A percentile compares a stretch with the other conserved stretches of the same genome.
phyloP scores from a whole-genome alignment of 768 basidiomycete species.

The Boletus rex-veris region DNA sequence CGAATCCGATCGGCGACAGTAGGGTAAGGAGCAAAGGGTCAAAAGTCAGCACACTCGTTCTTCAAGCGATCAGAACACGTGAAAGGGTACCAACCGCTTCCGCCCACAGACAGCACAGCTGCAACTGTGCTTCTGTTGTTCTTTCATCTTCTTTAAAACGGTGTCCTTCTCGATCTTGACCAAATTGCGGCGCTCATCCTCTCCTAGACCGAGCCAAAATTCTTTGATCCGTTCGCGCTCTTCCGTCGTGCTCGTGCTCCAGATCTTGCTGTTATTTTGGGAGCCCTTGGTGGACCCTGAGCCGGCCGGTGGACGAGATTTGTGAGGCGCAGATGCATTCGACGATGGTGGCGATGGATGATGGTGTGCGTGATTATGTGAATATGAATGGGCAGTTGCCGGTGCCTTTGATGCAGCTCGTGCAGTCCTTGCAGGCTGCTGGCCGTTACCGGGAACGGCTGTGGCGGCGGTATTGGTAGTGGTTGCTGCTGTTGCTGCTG shows the following conservation, averaged over 20 bases:
- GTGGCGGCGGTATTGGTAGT: conserved; percentile 36
- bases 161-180: conserved; percentile 99
- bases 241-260: conserved; percentile 88
- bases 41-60: conserved; percentile 23
- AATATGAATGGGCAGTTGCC: conserved; percentile 46
- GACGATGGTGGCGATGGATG: conserved; percentile 46
- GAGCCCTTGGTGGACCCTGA: conserved; percentile 25
- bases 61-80: conserved; percentile 16
- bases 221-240: conserved; percentile 97
- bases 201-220: conserved; percentile 93
- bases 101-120: conserved; percentile 94
- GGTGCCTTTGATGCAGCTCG: conserved; percentile 59
- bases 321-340: conserved; percentile 32
- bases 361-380: conserved; percentile 49
- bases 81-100: conserved; percentile 73
- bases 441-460: conserved; percentile 27
- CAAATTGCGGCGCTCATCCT: conserved; percentile 85
- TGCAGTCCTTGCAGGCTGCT: conserved; percentile 38
- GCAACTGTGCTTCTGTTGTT: conserved; percentile 96
- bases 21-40: conserved; percentile 17
- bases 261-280: conserved; percentile 75
- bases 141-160: conserved; percentile 98
- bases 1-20: conserved; percentile 18
- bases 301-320: conserved; percentile 28
- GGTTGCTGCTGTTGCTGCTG: conserved; percentile 16